Evolutionary conservation across 179 eudicot genomes (phyloP), one percentile per base, ranked within the genome.

Genomic region (Drosera spatulata): DNA sequence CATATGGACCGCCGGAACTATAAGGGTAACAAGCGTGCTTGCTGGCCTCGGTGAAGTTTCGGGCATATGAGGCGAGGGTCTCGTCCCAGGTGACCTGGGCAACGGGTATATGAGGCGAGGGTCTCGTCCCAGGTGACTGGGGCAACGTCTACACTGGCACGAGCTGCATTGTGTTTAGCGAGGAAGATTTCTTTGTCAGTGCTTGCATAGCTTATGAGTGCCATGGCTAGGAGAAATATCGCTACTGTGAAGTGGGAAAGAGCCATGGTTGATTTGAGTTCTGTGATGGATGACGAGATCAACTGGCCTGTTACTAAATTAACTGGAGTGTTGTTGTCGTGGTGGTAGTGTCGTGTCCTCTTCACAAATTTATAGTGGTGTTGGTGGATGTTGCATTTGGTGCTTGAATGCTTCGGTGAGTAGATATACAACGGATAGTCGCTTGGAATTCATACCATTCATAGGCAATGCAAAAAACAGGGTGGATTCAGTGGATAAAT

Each of bases 41-140:
- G 8, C 1, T 10, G 7, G 49, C 1, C 7, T 45, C 49, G 10
- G 49, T 10, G 10, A 45, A 6, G 8, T 45, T 45, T 45, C 10
- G 49, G 49, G 49, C 49, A 45, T 45, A 45, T 6, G 49, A 6
- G 8, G 49, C 49, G 49, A 45, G 49, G 8, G 7, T 45, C 8
- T 45, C 49, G 49, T 45, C 49, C 49, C 49, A 45, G 49, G 49
- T 10, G 8, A 45, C 10, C 10, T 5, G 48, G 48, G 6, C 48
- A 5, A 45, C 48, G n/a, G n/a, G n/a, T n/a, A n/a, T n/a, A 42
- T 1, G 48, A 5, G 1, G 74, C 84, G 3, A 84, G 61, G 7
- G 77, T 75, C 14, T 60, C 4, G 69, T 78, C 75, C 95, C 95
- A 87, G 2, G 41, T 46, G 8, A 83, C 55, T 3, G 85, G 89